Percentiles rank a stretch among this genome's conserved stretches.
Conservation (phyloP, 306 rosid species). For the Lathyrus oleraceus region DNA sequence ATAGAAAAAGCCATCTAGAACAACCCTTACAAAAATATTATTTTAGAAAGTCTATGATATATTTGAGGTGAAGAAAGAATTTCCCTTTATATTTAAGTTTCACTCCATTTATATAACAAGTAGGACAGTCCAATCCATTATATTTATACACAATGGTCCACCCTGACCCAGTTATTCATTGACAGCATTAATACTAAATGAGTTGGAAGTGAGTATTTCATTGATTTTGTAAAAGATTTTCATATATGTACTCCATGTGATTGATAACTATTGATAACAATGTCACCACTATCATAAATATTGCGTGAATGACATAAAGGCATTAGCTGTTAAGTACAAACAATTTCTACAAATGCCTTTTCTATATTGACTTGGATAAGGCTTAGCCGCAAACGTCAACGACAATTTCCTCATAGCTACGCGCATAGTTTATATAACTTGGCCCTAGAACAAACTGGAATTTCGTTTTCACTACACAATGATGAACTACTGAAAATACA, state of each 20-base stretch:
- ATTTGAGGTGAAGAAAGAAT: too few species aligned
- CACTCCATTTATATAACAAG: too few species aligned
- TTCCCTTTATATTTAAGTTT: too few species aligned
- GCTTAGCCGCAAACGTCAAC: background rate
- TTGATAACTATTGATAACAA: too few species aligned
- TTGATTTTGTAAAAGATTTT: background rate
- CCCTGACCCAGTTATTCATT: too few species aligned
- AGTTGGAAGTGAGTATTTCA: background rate
- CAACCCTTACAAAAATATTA: too few species aligned
- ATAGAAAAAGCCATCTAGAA: too few species aligned
- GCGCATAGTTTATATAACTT: background rate
- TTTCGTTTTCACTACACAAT: background rate
- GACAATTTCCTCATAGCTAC: slow-evolving; percentile 3
- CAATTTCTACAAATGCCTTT: background rate
- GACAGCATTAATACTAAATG: too few species aligned
- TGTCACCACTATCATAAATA: slow-evolving; percentile 5
- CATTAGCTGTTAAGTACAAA: background rate
- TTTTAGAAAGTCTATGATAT: too few species aligned
- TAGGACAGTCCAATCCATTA: too few species aligned
- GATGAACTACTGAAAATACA: background rate
- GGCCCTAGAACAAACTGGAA: background rate
- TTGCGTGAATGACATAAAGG: background rate
- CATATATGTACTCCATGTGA: too few species aligned
- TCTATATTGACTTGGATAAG: background rate
- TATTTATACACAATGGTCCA: too few species aligned